Percentiles rank a stretch among this genome's conserved stretches.
These are phyloP conservation scores for Funneliformis mosseae DNA, from an alignment of 192 early-diverging fungal species.

Conservation along the genomic window DNA sequence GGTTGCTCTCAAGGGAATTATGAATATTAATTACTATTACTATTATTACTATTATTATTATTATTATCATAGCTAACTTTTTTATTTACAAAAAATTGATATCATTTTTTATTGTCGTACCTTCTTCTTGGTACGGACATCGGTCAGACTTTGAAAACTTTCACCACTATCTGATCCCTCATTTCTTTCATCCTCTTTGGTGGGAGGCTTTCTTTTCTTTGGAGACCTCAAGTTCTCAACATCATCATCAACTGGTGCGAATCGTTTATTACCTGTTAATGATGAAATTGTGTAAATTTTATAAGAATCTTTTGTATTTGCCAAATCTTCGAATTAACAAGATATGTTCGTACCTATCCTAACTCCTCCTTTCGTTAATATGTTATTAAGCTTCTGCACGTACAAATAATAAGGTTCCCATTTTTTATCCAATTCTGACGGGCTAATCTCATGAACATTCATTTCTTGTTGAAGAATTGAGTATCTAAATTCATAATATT, in stretches of 20 bases:
- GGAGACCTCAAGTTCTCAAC: neutral
- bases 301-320: too few relatives aligned
- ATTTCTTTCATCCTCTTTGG: constrained; percentile 1
- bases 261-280: neutral
- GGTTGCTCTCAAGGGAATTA: too few relatives aligned
- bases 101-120: constrained; percentile 5
- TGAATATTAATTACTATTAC: too few relatives aligned
- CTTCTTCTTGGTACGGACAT: constrained; percentile 6
- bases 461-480: constrained; percentile 42
- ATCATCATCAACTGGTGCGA: constrained; percentile 6
- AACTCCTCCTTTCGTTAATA: constrained; percentile 42
- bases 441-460: constrained; percentile 30
- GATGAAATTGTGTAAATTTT: too few relatives aligned
- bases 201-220: neutral
- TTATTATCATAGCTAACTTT: too few relatives aligned
- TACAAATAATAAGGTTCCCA: constrained; percentile 52
- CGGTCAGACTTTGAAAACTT: constrained; percentile 12
- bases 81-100: neutral
- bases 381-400: constrained; percentile 44
- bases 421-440: constrained; percentile 31
- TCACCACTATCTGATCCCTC: neutral
- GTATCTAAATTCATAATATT: constrained; percentile 36
- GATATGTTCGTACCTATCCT: neutral
- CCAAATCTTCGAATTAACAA: neutral
- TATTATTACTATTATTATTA: too few relatives aligned